Evolutionary conservation across 1,284 basidiomycete genomes (phyloP), one percentile per base, ranked within the genome.

Genomic region (Somion occarium): DNA sequence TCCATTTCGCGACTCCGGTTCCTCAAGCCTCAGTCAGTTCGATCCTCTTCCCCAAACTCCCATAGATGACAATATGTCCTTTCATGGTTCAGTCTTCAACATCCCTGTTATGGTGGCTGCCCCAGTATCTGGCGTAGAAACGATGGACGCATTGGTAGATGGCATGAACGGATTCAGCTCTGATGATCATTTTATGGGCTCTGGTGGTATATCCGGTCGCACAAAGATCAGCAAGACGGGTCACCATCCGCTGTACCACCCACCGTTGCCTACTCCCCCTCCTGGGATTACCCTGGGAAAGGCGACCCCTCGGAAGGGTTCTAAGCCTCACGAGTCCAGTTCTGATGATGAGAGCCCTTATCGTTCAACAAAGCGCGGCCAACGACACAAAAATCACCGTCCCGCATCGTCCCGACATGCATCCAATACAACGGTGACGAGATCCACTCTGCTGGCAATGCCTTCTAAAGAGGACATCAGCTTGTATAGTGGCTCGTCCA

Each of bases 121-220:
- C 20, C 86, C 88, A 9, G 70, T 87, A 5, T 65, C 86, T 3
- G 87, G 86, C 5, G 88, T 92, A 13, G 88, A 90, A 67, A 81
- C 81, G 7, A 87, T 92, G 83, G 90, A 93, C 62, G 88, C 88
- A 13, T 69, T 93, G 50, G 89, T 91, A 13, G 89, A 91, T 58
- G 85, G 84, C 11, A 90, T 93, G 85, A 91, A 91, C 60, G 82
- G 81, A 42, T 64, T 69, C 25, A 66, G 64, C 43, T 63, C 54
- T 67, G 79, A 74, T 56, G 81, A 84, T 49, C 75, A 82, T 54
- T 70, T 79, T 56, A 69, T 79, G 54, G 71, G 73, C 38, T 57
- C 69, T 27, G 64, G 67, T 46, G 64, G 60, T 15, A 62, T 67
- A 13, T 73, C 75, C 27, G 70, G 64, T 56, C 75, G 79, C n/a